A percentile compares a stretch with the other conserved stretches of the same genome.
Evolutionary conservation across 169 alveolate species (phyloP).

Genomic region (Plasmodium gaboni): DNA sequence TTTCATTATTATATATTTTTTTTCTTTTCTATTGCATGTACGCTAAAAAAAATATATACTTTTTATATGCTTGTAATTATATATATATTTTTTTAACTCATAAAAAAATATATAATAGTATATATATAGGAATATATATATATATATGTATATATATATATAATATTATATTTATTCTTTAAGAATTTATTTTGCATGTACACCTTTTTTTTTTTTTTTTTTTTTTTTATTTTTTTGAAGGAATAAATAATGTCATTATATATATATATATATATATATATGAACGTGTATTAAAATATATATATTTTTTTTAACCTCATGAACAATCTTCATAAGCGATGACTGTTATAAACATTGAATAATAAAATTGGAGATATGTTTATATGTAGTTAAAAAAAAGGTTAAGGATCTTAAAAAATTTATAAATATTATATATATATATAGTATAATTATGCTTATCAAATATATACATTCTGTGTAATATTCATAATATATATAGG

Average conservation of each 20-base stretch:
- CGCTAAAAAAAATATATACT: conserved; percentile 16
- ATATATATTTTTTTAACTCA: conserved; percentile 30
- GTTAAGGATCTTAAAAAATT: no score
- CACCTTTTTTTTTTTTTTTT: conserved; percentile 40
- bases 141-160: conserved; percentile 2
- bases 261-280: not conserved
- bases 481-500: no score
- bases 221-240: not conserved
- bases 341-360: no score
- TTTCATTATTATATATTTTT: not conserved
- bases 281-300: not conserved
- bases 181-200: conserved; percentile 22
- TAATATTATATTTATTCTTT: conserved; percentile 5
- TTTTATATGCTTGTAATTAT: conserved; percentile 5
- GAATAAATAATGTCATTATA: conserved; percentile 31
- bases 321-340: no score
- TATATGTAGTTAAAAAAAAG: no score
- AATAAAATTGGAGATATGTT: no score
- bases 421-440: no score
- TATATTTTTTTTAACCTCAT: no score
- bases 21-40: conserved; percentile 21
- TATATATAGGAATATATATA: conserved; percentile 14
- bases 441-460: no score
- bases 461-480: no score
- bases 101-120: conserved; percentile 19